phyloP scores from a whole-genome alignment of 2,329 filamentous ascomycete species.

The Aureobasidium sp. region DNA sequence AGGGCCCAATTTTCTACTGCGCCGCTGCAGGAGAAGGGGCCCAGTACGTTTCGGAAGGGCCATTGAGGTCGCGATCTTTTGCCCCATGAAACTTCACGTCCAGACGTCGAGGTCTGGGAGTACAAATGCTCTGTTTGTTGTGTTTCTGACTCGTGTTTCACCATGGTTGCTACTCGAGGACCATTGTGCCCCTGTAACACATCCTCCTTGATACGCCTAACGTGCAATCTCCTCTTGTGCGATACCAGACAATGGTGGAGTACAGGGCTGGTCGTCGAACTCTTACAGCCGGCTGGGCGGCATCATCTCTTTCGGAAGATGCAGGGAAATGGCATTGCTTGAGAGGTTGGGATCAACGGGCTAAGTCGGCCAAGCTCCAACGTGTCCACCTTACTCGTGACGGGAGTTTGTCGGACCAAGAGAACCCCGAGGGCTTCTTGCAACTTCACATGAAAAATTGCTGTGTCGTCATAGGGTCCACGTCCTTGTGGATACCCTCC shows the following conservation, averaged over 20 bases:
- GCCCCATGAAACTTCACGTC: slow-evolving; percentile 1
- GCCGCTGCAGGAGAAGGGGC: slow-evolving; percentile 1
- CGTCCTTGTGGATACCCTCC: slow-evolving; percentile 8
- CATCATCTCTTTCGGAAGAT: slow-evolving; percentile 11
- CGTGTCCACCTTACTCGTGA: background rate
- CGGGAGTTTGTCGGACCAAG: slow-evolving; percentile 6
- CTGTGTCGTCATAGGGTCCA: slow-evolving; percentile 11
- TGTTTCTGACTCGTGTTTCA: slow-evolving; percentile 15
- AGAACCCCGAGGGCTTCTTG: background rate
- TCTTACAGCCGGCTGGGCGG: slow-evolving; percentile 6
- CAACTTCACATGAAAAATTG: slow-evolving; percentile 9
- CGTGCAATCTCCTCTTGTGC: slow-evolving; percentile 9
- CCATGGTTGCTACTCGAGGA: background rate
- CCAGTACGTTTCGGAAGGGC: background rate
- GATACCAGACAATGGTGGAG: slow-evolving; percentile 12
- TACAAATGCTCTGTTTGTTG: background rate
- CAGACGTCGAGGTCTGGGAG: background rate
- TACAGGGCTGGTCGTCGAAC: slow-evolving; percentile 1
- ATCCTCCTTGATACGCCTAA: background rate
- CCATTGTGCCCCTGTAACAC: slow-evolving; percentile 3
- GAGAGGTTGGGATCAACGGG: slow-evolving; percentile 14
- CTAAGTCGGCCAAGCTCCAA: slow-evolving; percentile 9
- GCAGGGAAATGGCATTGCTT: slow-evolving; percentile 8
- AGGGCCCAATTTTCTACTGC: background rate
- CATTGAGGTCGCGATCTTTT: background rate